These are phyloP conservation scores for Purpureocillium takamizusanense DNA, from an alignment of 2,329 filamentous ascomycete genomes.

Conservation along the genomic window DNA sequence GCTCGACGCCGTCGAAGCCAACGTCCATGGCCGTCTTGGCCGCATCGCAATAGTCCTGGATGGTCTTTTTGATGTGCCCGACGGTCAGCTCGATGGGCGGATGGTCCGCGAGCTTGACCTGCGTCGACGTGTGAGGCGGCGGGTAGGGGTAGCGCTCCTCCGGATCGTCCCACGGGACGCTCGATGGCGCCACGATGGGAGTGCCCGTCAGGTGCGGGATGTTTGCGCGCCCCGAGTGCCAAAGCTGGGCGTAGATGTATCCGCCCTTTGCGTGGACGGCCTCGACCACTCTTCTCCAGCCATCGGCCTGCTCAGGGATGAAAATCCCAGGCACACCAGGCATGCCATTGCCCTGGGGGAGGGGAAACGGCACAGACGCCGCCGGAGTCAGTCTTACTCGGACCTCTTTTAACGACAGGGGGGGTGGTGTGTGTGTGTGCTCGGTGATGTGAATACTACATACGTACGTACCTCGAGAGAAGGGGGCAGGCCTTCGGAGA, in stretches of 20 bases:
- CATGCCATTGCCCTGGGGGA: constrained; percentile 21
- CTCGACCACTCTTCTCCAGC: constrained; percentile 50
- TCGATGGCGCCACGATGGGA: constrained; percentile 26
- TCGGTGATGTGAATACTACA: too few relatives aligned
- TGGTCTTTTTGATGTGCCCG: constrained; percentile 28
- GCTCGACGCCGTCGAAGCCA: constrained; percentile 38
- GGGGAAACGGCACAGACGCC: not conserved
- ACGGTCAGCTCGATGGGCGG: constrained; percentile 24
- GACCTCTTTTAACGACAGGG: too few relatives aligned
- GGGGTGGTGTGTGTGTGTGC: too few relatives aligned
- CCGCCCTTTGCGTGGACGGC: constrained; percentile 53
- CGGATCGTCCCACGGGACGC: constrained; percentile 34
- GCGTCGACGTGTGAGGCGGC: constrained; percentile 21
- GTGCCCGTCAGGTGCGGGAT: constrained; percentile 26
- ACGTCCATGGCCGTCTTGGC: constrained; percentile 38
- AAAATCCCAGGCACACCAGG: constrained; percentile 50
- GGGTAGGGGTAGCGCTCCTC: constrained; percentile 30
- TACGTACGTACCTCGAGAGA: constrained; percentile 23
- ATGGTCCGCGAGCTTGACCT: constrained; percentile 25
- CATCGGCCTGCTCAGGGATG: constrained; percentile 40
- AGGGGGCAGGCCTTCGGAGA: constrained; percentile 38
- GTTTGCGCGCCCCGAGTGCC: constrained; percentile 29
- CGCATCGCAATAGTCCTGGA: constrained; percentile 18
- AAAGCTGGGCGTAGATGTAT: constrained; percentile 55
- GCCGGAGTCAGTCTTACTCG: not conserved